Evolutionary conservation across 2,329 filamentous ascomycete species (phyloP), one percentile per base, ranked within the genome.

Genomic region (Chaetomium globosum): DNA sequence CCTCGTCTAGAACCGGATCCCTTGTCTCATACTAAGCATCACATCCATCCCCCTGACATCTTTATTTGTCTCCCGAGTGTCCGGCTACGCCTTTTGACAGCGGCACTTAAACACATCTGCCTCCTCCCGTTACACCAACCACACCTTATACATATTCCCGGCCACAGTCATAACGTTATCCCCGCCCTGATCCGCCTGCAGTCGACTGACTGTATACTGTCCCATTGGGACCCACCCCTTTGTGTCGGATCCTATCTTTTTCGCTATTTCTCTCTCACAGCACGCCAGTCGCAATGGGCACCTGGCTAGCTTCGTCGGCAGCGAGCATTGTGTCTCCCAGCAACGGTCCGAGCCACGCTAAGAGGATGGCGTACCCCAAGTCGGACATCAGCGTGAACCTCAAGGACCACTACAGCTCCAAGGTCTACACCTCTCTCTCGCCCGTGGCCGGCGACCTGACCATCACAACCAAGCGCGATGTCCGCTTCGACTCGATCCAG

Each of bases 401-500:
- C 59, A 77, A 83, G 70, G 78, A 82, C 73, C 82, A 87, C 77
- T 85, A 80, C 75, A 78, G 70, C 67, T 80, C 82, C 72, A 85
- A 83, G 73, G 79, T 85, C 55, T 87, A 86, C 75, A 85, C 82
- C 4, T 82, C 84, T 0, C 79, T 80, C n/a, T 83, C 83, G 16
- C 74, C 78, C 67, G 76, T 87, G 57, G 76, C 78, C 10, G 85
- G 85, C 61, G 75, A 80, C 51, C 82, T 82, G 67, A 73, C 77
- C 63, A 79, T 87, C 72, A 78, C 73, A 43, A 75, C 81, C 10
- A 73, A 73, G 52, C 77, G 77, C 56, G 80, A 85, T 69, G 78
- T 80, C 21, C 76, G 75, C 26, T 86, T 85, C 73, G 80, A 85
- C 70, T 72, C 73, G 39, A 73, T 87, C 60, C 81, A 86, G 70